phyloP scores from a whole-genome alignment of 2,329 filamentous ascomycete genomes.

The Tolypocladium sp. region DNA sequence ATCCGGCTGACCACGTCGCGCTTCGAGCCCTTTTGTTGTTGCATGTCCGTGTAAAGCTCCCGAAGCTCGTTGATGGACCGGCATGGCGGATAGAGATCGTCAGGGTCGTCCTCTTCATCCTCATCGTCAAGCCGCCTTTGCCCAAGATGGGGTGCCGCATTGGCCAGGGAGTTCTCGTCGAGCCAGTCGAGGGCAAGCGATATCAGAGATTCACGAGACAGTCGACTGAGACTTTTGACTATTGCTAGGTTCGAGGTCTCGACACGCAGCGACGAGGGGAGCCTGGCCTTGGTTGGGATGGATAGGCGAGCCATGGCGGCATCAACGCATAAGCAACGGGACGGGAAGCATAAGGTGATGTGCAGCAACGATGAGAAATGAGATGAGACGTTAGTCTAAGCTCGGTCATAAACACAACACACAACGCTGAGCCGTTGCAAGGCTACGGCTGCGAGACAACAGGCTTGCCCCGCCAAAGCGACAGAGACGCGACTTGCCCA shows the following conservation, averaged over 20 bases:
- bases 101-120: constrained; percentile 33
- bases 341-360: not conserved
- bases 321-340: not conserved
- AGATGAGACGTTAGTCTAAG: not conserved
- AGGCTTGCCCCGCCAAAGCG: not conserved
- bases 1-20: constrained; percentile 56
- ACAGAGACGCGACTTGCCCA: not conserved
- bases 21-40: constrained; percentile 49
- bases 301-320: constrained; percentile 45
- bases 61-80: constrained; percentile 57
- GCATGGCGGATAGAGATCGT: constrained; percentile 62
- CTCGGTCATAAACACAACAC: not conserved
- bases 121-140: constrained; percentile 11
- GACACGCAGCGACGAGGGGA: constrained; percentile 63
- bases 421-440: not conserved
- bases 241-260: constrained; percentile 55
- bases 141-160: constrained; percentile 31
- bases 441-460: not conserved
- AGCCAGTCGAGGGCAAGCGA: constrained; percentile 72
- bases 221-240: constrained; percentile 55
- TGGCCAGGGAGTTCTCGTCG: constrained; percentile 51
- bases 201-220: constrained; percentile 64
- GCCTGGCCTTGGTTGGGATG: constrained; percentile 60
- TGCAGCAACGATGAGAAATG: not conserved
- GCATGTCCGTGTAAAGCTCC: constrained; percentile 53